Conservation (phyloP, 2,329 filamentous ascomycete genomes). For the Sporothrix pseudoabietina region DNA sequence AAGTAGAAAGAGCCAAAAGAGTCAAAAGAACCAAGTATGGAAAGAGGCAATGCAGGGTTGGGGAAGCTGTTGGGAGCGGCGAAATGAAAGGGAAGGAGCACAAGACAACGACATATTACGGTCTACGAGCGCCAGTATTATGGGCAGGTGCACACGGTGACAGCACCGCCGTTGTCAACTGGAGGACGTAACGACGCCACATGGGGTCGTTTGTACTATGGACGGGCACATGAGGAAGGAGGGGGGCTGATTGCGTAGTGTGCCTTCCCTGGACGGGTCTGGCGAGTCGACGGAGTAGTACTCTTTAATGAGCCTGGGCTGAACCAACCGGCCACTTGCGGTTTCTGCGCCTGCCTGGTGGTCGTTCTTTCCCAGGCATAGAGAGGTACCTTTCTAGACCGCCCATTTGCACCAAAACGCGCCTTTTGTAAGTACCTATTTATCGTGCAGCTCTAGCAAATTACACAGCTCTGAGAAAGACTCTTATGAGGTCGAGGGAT, state of each 20-base stretch:
- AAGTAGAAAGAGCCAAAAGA: not conserved
- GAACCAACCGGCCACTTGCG: not conserved
- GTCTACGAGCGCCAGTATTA: not conserved
- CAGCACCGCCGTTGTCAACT: not conserved
- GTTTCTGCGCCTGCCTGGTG: not conserved
- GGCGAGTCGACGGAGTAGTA: no score
- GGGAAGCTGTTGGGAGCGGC: constrained; percentile 3
- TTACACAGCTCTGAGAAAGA: not conserved
- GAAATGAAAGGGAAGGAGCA: constrained; percentile 2
- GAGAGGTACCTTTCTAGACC: not conserved
- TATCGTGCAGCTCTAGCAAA: not conserved
- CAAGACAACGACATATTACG: not conserved
- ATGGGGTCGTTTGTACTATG: not conserved
- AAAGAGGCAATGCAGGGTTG: not conserved
- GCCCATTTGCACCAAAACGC: not conserved
- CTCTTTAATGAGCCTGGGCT: not conserved
- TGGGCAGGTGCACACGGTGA: constrained; percentile 8
- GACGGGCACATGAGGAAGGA: constrained; percentile 10
- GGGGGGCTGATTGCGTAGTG: constrained; percentile 12
- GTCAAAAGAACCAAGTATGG: not conserved
- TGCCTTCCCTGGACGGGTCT: not conserved
- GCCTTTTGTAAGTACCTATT: not conserved
- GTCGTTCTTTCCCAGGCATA: not conserved
- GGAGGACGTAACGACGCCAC: constrained; percentile 7
- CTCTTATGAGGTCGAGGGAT: no score